Base-by-base conservation (phyloP, 2,329 filamentous ascomycete species). In the Ascochyta rabiei region DNA sequence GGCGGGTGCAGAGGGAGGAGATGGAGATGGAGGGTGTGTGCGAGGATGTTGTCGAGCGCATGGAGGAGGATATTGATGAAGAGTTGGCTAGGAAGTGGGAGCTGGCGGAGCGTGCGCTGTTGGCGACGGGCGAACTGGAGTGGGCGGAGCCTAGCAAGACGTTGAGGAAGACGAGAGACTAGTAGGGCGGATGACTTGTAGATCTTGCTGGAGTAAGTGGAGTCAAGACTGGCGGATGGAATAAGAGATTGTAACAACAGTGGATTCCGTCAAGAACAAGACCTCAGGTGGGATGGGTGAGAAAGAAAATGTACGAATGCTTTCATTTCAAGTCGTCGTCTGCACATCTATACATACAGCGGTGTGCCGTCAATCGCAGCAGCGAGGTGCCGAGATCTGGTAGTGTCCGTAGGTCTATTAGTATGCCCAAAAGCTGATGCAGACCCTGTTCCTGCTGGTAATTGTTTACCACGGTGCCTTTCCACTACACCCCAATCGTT, bases 261-360 rank as follows among this genome's bases (percentile, higher is more conserved):
- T 30, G 2, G 28, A 4, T 13, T 10, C 13, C 3, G 13, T 30
- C 10, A 30, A 13, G 28, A n/a, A 1, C 4, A 34, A 21, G 4
- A 16, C 12, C 2, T 33, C n/a, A 34, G n/a, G n/a, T n/a, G 6
- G 9, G 5, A 37, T 8, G 18, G 10, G 16, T 1, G 4, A 16
- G 6, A 19, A 19, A 35, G 28, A 19, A 10, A 33, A 45, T 62
- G 45, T 61, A 57, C 60, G 30, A 52, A 69, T 66, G 59, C 57
- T 62, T 64, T 67, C 59, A 64, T 64, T 69, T 64, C 58, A 57
- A 50, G 59, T 54, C 40, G 58, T 54, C 49, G 58, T 48, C 61
- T 55, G 63, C 60, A 67, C 59, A 65, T 66, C 59, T 69, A 68
- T 61, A 64, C 61, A 59, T 70, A 67, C 66, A 69, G 61, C 62